A percentile compares a stretch with the other conserved stretches of the same genome.
These are phyloP conservation scores for Podospora comata DNA, from an alignment of 495 filamentous ascomycete genomes.

Conservation along the genomic window DNA sequence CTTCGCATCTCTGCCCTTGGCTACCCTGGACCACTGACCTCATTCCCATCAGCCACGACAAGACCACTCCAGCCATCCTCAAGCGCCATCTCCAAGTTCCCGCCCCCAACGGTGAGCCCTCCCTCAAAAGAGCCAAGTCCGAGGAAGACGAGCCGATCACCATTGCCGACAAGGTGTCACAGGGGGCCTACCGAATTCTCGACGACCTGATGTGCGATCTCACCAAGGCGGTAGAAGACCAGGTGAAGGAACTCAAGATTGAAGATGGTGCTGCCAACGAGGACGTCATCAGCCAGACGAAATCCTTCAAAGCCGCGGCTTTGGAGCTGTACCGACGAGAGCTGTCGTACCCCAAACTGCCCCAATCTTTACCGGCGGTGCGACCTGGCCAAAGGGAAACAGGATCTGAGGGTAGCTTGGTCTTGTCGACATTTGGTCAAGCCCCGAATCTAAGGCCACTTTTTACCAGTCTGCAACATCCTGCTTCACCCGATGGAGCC, in stretches of 20 bases:
- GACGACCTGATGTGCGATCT: conserved; percentile 49
- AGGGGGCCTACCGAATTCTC: conserved; percentile 42
- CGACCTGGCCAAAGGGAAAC: conserved; percentile 18
- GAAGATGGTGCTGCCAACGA: conserved; percentile 28
- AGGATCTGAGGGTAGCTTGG: conserved; percentile 45
- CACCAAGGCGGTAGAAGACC: conserved; percentile 35
- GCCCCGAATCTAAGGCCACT: conserved; percentile 71
- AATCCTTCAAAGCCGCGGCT: conserved; percentile 43
- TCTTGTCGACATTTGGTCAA: conserved; percentile 69
- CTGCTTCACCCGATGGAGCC: conserved; percentile 39
- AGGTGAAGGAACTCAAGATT: conserved; percentile 40
- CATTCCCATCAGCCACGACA: conserved; percentile 40
- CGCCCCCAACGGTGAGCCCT: conserved; percentile 38
- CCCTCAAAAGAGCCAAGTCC: conserved; percentile 47
- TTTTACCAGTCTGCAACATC: conserved; percentile 70
- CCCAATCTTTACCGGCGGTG: conserved; percentile 15
- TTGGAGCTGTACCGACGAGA: conserved; percentile 42
- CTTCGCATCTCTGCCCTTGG: neutral
- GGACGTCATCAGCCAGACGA: conserved; percentile 35
- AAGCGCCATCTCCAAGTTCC: conserved; percentile 42
- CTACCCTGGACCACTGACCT: conserved; percentile 11
- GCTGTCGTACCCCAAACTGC: conserved; percentile 37
- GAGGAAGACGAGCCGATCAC: conserved; percentile 36
- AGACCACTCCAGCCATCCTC: conserved; percentile 40
- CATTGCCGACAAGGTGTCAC: conserved; percentile 46